A percentile compares a stretch with the other conserved stretches of the same genome.
phyloP scores from a whole-genome alignment of 1,139 yeast species.

The Scheffersomyces segobiensis region DNA sequence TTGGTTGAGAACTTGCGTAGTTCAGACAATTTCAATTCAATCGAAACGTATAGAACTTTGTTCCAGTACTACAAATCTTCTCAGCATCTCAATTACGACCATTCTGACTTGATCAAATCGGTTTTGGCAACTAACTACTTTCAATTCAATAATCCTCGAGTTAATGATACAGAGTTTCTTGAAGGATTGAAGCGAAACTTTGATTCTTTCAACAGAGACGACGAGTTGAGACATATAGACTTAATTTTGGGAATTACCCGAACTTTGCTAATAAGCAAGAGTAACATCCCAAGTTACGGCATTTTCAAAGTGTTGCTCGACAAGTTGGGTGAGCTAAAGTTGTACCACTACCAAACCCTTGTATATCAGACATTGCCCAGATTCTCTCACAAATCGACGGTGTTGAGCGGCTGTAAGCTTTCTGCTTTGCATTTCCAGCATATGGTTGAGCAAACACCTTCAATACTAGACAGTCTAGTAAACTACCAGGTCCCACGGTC shows the following conservation, averaged over 20 bases:
- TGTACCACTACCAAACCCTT: constrained; percentile 28
- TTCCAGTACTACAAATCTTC: constrained; percentile 32
- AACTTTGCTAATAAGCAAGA: constrained; percentile 17
- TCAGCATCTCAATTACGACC: constrained; percentile 32
- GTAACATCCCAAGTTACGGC: constrained; percentile 23
- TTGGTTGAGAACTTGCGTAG: constrained; percentile 14
- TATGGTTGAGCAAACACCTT: constrained; percentile 27
- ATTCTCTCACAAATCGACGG: constrained; percentile 20
- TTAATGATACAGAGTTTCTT: constrained; percentile 22
- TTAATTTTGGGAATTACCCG: constrained; percentile 21
- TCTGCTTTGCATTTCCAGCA: constrained; percentile 21
- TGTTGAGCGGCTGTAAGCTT: constrained; percentile 16
- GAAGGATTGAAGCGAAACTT: constrained; percentile 17
- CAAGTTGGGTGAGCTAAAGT: constrained; percentile 20
- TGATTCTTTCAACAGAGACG: constrained; percentile 12
- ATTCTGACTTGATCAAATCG: constrained; percentile 22
- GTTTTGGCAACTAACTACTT: constrained; percentile 16
- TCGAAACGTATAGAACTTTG: constrained; percentile 20
- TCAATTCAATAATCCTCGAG: constrained; percentile 15
- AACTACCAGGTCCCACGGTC: constrained; percentile 24
- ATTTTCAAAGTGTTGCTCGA: constrained; percentile 28
- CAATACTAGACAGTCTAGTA: constrained; percentile 26
- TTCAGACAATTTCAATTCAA: constrained; percentile 19
- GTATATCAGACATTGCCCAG: constrained; percentile 27
- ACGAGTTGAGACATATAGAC: constrained; percentile 19